Evolutionary conservation across 352 stramenopile genomes (phyloP).

Genomic region (Phytopythium kandeliae): DNA sequence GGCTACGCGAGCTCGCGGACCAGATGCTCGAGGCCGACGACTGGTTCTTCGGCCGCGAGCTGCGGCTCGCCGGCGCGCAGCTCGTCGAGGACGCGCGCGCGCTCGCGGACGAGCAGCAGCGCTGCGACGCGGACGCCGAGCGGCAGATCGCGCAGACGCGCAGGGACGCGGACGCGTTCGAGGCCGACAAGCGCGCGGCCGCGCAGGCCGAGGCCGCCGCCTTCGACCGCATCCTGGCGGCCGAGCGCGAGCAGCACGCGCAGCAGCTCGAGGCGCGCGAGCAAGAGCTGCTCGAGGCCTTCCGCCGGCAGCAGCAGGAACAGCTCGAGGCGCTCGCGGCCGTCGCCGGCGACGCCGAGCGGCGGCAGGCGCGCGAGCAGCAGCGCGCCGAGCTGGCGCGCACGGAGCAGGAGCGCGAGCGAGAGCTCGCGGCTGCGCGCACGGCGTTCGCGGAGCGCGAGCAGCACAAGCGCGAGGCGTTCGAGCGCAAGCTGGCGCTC

Average conservation of each 20-base stretch:
- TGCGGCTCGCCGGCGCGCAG: slow-evolving; percentile 74
- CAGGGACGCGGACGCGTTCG: slow-evolving; percentile 73
- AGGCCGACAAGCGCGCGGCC: slow-evolving; percentile 58
- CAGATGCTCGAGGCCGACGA: slow-evolving; percentile 91
- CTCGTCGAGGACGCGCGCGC: slow-evolving; percentile 51
- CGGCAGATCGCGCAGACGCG: slow-evolving; percentile 80
- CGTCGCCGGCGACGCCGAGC: slow-evolving; percentile 47
- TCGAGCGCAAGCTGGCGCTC: slow-evolving; percentile 72
- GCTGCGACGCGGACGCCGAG: slow-evolving; percentile 72
- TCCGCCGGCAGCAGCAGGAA: slow-evolving; percentile 71
- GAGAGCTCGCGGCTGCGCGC: slow-evolving; percentile 50
- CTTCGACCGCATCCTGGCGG: slow-evolving; percentile 61
- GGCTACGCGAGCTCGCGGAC: slow-evolving; percentile 44
- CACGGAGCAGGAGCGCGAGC: slow-evolving; percentile 71
- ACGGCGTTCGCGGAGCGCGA: slow-evolving; percentile 25
- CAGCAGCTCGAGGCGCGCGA: slow-evolving; percentile 58
- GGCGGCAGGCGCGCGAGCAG: slow-evolving; percentile 2
- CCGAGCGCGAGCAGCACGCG: slow-evolving; percentile 42
- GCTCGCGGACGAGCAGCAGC: slow-evolving; percentile 48
- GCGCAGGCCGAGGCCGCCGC: slow-evolving; percentile 45
- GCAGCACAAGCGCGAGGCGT: slow-evolving; percentile 67
- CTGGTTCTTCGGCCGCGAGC: slow-evolving; percentile 89
- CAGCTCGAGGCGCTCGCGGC: slow-evolving; percentile 24
- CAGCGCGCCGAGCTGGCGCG: slow-evolving; percentile 77
- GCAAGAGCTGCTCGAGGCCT: slow-evolving; percentile 65